Evolutionary conservation across 495 filamentous ascomycete genomes (phyloP).

Genomic region (Daldinia caldariorum): DNA sequence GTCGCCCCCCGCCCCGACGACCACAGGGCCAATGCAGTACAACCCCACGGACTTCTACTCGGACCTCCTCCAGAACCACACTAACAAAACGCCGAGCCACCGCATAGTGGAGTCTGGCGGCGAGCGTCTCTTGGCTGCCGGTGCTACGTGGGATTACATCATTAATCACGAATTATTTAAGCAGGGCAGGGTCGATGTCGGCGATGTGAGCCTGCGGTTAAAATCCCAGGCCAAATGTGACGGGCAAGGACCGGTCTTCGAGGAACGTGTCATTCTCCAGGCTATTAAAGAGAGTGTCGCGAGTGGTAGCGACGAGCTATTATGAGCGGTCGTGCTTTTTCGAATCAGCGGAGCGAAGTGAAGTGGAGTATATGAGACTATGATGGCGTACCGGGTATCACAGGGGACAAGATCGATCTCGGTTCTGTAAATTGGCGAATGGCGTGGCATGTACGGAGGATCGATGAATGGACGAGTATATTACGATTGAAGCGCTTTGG

Average conservation of each 20-base stretch:
- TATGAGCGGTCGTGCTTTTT: slow-evolving; percentile 55
- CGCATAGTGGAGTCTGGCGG: slow-evolving; percentile 75
- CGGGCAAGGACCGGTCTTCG: slow-evolving; percentile 90
- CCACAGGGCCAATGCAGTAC: slow-evolving; percentile 77
- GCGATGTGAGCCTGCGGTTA: slow-evolving; percentile 76
- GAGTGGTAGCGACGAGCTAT: slow-evolving; percentile 76
- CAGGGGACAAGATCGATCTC: not conserved
- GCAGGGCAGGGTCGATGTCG: slow-evolving; percentile 84
- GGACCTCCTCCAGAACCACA: slow-evolving; percentile 62
- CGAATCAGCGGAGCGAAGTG: not conserved
- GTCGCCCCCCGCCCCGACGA: slow-evolving; percentile 47
- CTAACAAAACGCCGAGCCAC: slow-evolving; percentile 71
- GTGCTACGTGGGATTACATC: slow-evolving; percentile 91
- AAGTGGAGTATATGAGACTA: not conserved
- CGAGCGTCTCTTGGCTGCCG: slow-evolving; percentile 80
- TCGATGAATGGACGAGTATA: slow-evolving; percentile 29
- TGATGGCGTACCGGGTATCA: not conserved
- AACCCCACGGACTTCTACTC: slow-evolving; percentile 76
- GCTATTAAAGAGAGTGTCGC: slow-evolving; percentile 83
- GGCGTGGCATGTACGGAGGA: slow-evolving; percentile 16
- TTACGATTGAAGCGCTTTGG: not conserved
- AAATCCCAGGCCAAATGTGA: slow-evolving; percentile 84
- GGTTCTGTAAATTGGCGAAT: slow-evolving; percentile 8
- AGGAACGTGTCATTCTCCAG: slow-evolving; percentile 74
- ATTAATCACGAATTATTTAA: slow-evolving; percentile 83